These are phyloP conservation scores for Arabidopsis arenosa DNA, from an alignment of 345 rosid genomes.

Conservation along the genomic window DNA sequence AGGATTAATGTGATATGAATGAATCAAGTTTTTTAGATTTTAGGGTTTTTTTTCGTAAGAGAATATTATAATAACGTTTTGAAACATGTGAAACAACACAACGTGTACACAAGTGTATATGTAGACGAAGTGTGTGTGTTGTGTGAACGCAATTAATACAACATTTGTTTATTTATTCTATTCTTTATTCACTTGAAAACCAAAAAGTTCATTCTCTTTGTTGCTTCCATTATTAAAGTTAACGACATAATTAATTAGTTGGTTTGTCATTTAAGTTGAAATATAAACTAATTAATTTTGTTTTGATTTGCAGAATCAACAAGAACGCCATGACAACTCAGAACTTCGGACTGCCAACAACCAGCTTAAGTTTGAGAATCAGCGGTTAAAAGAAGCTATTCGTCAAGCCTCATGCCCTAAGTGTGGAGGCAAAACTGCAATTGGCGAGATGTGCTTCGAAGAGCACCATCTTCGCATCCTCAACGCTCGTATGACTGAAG, in stretches of 20 bases:
- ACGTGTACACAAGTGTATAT: background rate
- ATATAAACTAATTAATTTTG: background rate
- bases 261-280: background rate
- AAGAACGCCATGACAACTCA: slow-evolving; percentile 74
- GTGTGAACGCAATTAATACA: background rate
- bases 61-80: background rate
- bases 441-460: slow-evolving; percentile 81
- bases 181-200: background rate
- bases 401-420: slow-evolving; percentile 73
- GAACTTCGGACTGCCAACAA: slow-evolving; percentile 74
- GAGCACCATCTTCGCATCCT: slow-evolving; percentile 87
- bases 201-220: slow-evolving; percentile 2
- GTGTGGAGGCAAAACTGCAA: slow-evolving; percentile 80
- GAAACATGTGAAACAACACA: background rate
- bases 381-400: slow-evolving; percentile 64
- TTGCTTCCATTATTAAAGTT: background rate
- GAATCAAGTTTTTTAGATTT: background rate
- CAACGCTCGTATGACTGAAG: slow-evolving; percentile 71
- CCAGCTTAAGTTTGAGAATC: slow-evolving; percentile 72
- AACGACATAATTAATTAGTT: background rate
- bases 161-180: no score
- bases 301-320: slow-evolving; percentile 62
- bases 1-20: background rate
- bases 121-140: background rate
- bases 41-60: background rate